These are phyloP conservation scores for Coemansia asiatica DNA, from an alignment of 192 early-diverging fungal genomes.

Conservation along the genomic window DNA sequence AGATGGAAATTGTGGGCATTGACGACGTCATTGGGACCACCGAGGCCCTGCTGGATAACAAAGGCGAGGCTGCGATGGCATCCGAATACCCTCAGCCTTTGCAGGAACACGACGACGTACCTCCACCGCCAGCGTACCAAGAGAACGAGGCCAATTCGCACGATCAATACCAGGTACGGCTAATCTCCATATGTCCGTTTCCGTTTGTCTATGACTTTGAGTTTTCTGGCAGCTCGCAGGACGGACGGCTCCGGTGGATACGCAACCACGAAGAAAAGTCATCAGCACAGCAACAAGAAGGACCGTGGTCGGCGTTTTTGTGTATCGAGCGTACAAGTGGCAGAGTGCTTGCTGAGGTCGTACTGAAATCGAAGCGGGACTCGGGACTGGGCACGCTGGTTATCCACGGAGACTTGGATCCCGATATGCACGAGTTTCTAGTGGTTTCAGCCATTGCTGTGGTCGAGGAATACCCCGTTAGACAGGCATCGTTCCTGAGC, in stretches of 20 bases:
- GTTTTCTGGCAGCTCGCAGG: neutral
- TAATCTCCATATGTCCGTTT: slow-evolving; percentile 16
- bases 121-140: slow-evolving; percentile 44
- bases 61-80: neutral
- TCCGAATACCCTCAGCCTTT: neutral
- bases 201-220: slow-evolving; percentile 38
- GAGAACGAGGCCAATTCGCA: slow-evolving; percentile 15
- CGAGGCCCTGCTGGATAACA: slow-evolving; percentile 20
- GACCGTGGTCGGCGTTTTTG: slow-evolving; percentile 18
- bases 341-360: slow-evolving; percentile 34
- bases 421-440: slow-evolving; percentile 31
- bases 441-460: slow-evolving; percentile 40
- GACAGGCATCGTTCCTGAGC: slow-evolving; percentile 2
- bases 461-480: slow-evolving; percentile 35
- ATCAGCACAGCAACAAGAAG: slow-evolving; percentile 4
- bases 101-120: slow-evolving; percentile 15
- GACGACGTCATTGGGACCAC: slow-evolving; percentile 4
- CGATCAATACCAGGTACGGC: slow-evolving; percentile 7
- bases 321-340: slow-evolving; percentile 34
- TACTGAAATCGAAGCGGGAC: slow-evolving; percentile 6
- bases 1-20: neutral
- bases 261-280: slow-evolving; percentile 18
- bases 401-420: slow-evolving; percentile 27
- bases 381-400: slow-evolving; percentile 31
- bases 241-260: slow-evolving; percentile 24